These are phyloP conservation scores for Begonia masoniana DNA, from an alignment of 306 rosid genomes.

Conservation along the genomic window DNA sequence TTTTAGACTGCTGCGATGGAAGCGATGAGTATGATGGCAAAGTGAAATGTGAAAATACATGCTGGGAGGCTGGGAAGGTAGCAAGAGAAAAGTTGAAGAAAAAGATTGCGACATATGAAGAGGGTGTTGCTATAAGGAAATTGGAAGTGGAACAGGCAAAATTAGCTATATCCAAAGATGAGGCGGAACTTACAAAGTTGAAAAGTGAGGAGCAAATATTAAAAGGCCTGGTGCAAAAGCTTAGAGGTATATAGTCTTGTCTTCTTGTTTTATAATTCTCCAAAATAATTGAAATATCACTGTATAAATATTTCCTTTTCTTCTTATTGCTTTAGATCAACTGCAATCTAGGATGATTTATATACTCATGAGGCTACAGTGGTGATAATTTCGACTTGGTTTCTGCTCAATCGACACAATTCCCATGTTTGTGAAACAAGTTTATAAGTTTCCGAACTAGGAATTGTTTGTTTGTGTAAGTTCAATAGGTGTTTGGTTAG, in stretches of 20 bases:
- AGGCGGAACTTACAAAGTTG: slow-evolving; percentile 53
- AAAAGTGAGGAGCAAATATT: slow-evolving; percentile 61
- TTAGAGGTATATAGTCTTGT: slow-evolving; percentile 40
- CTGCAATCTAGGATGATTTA: too few species aligned
- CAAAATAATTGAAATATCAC: background rate
- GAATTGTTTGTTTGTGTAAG: too few species aligned
- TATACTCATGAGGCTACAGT: too few species aligned
- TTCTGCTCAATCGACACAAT: background rate
- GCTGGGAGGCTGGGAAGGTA: slow-evolving; percentile 97
- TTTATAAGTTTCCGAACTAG: background rate
- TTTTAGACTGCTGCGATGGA: slow-evolving; percentile 95
- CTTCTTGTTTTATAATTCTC: slow-evolving; percentile 1
- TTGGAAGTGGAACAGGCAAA: slow-evolving; percentile 63
- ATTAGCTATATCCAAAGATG: slow-evolving; percentile 43
- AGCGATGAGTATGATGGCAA: slow-evolving; percentile 73
- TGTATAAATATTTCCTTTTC: background rate
- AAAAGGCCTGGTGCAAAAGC: slow-evolving; percentile 69
- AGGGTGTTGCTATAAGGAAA: slow-evolving; percentile 54
- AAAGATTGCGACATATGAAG: slow-evolving; percentile 67
- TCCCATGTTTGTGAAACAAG: background rate
- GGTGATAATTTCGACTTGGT: background rate
- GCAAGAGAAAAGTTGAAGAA: slow-evolving; percentile 63
- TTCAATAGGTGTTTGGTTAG: too few species aligned
- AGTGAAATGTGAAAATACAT: slow-evolving; percentile 71
- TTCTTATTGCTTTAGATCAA: too few species aligned